Evolutionary conservation across 1,284 basidiomycete genomes (phyloP).

Genomic region (Amylostereum chailletii): DNA sequence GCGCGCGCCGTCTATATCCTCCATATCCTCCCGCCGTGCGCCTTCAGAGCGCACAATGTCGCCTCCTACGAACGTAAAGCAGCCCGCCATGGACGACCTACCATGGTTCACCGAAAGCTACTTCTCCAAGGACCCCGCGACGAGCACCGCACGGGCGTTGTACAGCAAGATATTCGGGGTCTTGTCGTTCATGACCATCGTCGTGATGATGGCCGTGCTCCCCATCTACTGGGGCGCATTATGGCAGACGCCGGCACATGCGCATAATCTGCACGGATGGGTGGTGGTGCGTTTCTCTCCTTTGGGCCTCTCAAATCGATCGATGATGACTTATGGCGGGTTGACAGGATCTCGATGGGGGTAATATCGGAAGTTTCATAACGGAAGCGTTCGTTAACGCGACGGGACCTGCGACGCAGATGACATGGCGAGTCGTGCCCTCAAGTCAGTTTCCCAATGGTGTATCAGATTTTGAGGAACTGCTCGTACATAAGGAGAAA

Average conservation of each 20-base stretch:
- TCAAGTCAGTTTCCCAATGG: slow-evolving; percentile 11
- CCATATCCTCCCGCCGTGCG: too few relatives aligned
- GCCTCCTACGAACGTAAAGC: too few relatives aligned
- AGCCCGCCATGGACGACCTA: slow-evolving; percentile 6
- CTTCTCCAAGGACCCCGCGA: slow-evolving; percentile 24
- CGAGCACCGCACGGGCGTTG: slow-evolving; percentile 18
- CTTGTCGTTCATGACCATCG: slow-evolving; percentile 18
- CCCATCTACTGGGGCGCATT: slow-evolving; percentile 32
- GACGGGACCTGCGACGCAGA: slow-evolving; percentile 10
- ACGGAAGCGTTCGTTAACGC: slow-evolving; percentile 13
- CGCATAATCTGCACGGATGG: slow-evolving; percentile 29
- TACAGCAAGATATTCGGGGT: slow-evolving; percentile 24
- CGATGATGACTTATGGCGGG: neutral
- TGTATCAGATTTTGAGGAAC: slow-evolving; percentile 7
- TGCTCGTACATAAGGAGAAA: slow-evolving; percentile 13
- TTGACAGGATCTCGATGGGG: slow-evolving; percentile 18
- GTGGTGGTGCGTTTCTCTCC: slow-evolving; percentile 23
- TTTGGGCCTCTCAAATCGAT: neutral
- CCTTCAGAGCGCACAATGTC: too few relatives aligned
- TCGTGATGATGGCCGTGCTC: slow-evolving; percentile 22
- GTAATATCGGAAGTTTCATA: slow-evolving; percentile 14
- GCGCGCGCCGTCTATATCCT: too few relatives aligned
- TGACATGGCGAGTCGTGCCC: slow-evolving; percentile 13
- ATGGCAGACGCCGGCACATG: slow-evolving; percentile 17
- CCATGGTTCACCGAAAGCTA: slow-evolving; percentile 26